Evolutionary conservation across 345 rosid genomes (phyloP), one percentile per base, ranked within the genome.

Genomic region (Boechera divaricarpa): DNA sequence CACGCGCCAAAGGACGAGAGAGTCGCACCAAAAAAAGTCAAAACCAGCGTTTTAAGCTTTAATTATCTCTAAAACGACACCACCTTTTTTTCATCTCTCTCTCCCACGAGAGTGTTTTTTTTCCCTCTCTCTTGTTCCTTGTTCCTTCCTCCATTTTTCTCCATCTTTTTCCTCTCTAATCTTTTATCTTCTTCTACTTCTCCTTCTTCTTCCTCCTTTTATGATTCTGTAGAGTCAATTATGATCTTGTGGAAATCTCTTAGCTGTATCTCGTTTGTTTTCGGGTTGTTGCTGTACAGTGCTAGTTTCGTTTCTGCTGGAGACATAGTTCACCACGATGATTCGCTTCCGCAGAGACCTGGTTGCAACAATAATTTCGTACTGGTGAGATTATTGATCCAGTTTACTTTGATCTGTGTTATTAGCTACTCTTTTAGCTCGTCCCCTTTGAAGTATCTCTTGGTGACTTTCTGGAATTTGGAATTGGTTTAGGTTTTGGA

Each of bases 321-420:
- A 35, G 99, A 95, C 65, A 95, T 95, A 81, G 97, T 95, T 35
- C 99, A 95, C 83, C 91, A 81, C 6, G 99, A 95, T 80, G 79
- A 86, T 69, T 61, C 85, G 21, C 85, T 96, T 75, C 99, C 99
- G 0, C 81, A 69, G 81, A 74, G 91, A 67, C 85, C 99, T 73
- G 98, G 99, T 28, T 95, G 99, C 81, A 82, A 83, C 16, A 92
- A 95, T 74, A 86, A 92, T 85, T 95, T 95, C 81, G 98, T 95
- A 29, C 83, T 95, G 91, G 99, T 92, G 63, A 53, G 70, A 26
- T 16, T 11, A 5, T 15, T 56, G 7, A 35, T 47, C 67, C 1
- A 9, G 2, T 63, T 10, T 4, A 11, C 29, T 48, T 31, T 72
- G 18, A 18, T 48, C 29, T 64, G n/a, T 9, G 21, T 31, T 39